Base-by-base conservation (phyloP, 2,329 filamentous ascomycete genomes). In the Diaporthe caulivora region DNA sequence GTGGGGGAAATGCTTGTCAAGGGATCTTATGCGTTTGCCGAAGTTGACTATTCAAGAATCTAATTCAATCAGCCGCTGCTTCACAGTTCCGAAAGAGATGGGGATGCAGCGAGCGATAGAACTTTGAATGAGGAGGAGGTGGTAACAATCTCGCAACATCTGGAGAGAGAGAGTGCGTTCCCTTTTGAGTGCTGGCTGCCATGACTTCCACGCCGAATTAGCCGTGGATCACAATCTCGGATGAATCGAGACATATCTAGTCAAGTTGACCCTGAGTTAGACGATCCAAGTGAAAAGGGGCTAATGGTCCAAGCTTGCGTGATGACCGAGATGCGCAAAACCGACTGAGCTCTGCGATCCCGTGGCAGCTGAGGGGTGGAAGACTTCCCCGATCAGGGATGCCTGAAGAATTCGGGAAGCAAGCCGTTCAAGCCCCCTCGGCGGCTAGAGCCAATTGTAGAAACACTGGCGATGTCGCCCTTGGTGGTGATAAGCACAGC, bases 401-500 rank as follows among this genome's bases (percentile, higher is more conserved):
- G 62, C 29, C 29, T 24, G 42, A 18, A 44, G 21, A 29, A 51
- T 13, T 65, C 18, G 29, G 62, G 62, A 44, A 65, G 44, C 62
- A 65, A 51, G 31, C 62, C 29, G 62, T 21, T 26, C 15, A 26
- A 47, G 26, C n/a, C 29, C 21, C 24, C n/a, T 21, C 21, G 60
- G 44, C 44, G 62, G 62, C 44, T 21, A 49, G 51, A 34, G 44
- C 62, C 62, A 34, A 51, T 65, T 65, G 29, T 17, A 65, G 62
- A 26, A 65, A 65, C 21, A 65, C 29, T 51, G 62, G 62, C 62
- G 62, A 65, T 24, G 60, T 49, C 34, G 21, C 11, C 21, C 31
- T 44, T 51, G 29, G 62, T 65, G 62, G 47, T 65, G 62, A 65
- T 49, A 51, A 51, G 62, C 62, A 65, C 62, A 65, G 62, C 62